phyloP scores from a whole-genome alignment of 257 asterid species.

The Rubia yunnanensis region DNA sequence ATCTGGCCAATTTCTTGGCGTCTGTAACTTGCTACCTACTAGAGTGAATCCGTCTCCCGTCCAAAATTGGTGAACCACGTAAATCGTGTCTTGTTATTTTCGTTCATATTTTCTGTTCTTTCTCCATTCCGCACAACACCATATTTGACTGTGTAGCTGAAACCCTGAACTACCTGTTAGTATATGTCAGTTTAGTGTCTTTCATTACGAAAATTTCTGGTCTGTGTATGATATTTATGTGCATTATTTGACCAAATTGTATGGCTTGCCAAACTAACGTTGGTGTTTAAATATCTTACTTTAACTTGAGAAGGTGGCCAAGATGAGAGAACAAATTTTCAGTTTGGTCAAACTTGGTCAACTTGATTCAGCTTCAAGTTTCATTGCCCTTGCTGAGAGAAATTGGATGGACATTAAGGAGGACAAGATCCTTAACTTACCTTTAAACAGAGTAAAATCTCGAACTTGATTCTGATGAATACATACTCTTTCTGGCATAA shows the following conservation, averaged over 20 bases:
- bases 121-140: too few species aligned
- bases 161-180: neutral
- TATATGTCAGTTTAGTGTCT: neutral
- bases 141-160: neutral
- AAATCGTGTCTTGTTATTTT: too few species aligned
- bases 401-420: neutral
- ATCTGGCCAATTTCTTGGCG: too few species aligned
- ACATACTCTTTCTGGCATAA: neutral
- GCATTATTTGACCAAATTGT: neutral
- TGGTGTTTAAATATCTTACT: neutral
- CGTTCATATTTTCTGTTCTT: too few species aligned
- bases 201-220: neutral
- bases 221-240: neutral
- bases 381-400: neutral
- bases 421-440: constrained; percentile 4
- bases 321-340: neutral
- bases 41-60: too few species aligned
- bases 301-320: neutral
- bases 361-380: neutral
- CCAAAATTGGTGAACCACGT: too few species aligned
- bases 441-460: neutral
- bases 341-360: neutral
- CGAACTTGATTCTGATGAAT: neutral
- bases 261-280: neutral
- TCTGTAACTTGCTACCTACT: too few species aligned